Percentiles rank a stretch among this genome's conserved stretches.
phyloP scores from a whole-genome alignment of 2,329 filamentous ascomycete genomes.

The Torrubiella hemipterigena region DNA sequence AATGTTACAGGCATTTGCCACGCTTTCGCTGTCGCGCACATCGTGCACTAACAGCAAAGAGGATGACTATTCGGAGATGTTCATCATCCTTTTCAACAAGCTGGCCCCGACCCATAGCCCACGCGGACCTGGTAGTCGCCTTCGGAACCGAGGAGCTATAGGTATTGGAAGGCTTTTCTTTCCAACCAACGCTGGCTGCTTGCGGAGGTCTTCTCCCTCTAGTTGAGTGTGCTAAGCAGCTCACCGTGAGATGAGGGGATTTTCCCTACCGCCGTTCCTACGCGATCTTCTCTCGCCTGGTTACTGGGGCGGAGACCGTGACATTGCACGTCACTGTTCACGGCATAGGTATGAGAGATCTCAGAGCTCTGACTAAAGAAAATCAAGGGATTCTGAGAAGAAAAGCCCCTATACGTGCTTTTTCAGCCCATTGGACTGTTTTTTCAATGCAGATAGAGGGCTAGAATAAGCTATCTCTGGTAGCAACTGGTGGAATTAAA shows the following conservation, averaged over 20 bases:
- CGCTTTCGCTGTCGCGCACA: no score
- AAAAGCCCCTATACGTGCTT: no score
- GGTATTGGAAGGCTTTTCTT: conserved; percentile 4
- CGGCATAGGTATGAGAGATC: conserved; percentile 4
- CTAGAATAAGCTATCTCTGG: no score
- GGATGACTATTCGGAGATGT: conserved; percentile 3
- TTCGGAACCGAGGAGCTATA: conserved; percentile 3
- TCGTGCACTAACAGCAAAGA: no score
- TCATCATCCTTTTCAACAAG: conserved; percentile 4
- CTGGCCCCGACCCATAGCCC: conserved; percentile 1
- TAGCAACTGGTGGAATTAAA: no score
- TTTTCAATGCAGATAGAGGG: no score
- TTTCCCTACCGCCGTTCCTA: conserved; percentile 6
- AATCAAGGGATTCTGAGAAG: no score
- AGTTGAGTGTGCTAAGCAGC: conserved; percentile 3
- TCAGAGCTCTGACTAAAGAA: no score
- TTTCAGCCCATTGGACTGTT: no score
- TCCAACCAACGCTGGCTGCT: conserved; percentile 5
- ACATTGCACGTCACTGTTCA: conserved; percentile 5
- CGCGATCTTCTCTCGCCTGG: conserved; percentile 6
- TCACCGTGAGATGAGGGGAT: conserved; percentile 4
- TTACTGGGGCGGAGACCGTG: conserved; percentile 7
- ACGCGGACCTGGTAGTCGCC: conserved; percentile 2
- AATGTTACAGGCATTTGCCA: no score
- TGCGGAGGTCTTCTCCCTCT: conserved; percentile 6